Conservation (phyloP, 176 grass and related monocot genomes). For the Aegilops umbellulata region DNA sequence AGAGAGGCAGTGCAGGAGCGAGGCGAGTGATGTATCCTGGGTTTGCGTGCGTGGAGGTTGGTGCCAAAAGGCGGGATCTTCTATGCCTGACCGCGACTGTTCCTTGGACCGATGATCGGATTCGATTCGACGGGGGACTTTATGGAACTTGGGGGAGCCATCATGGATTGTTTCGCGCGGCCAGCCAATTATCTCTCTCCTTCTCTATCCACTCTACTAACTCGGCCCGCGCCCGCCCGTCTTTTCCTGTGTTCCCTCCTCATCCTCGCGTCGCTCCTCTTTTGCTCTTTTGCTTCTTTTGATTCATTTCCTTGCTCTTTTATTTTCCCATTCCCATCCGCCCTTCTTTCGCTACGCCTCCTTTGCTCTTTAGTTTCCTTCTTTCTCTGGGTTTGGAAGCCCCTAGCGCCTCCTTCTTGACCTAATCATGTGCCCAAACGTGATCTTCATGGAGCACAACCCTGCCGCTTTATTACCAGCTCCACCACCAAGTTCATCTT, state of each 20-base stretch:
- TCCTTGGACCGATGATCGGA: conserved; percentile 84
- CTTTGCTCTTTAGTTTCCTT: conserved; percentile 23
- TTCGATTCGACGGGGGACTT: conserved; percentile 61
- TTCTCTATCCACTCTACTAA: background rate
- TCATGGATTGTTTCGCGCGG: conserved; percentile 26
- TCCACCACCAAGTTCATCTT: background rate
- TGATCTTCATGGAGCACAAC: background rate
- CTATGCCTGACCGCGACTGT: conserved; percentile 69
- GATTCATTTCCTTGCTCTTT: conserved; percentile 48
- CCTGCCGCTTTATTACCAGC: background rate
- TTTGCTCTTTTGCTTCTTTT: conserved; percentile 59
- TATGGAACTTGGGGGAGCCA: conserved; percentile 29
- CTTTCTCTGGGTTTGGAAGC: conserved; percentile 26
- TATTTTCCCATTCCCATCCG: background rate
- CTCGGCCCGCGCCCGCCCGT: conserved; percentile 3
- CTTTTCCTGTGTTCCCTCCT: conserved; percentile 57
- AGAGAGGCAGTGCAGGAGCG: background rate
- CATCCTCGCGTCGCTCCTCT: background rate
- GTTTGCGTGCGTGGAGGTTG: conserved; percentile 43
- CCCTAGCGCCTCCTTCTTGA: background rate
- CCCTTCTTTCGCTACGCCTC: conserved; percentile 35
- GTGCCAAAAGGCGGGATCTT: conserved; percentile 76
- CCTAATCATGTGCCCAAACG: conserved; percentile 46
- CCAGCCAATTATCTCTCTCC: conserved; percentile 35
- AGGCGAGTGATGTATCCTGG: conserved; percentile 1